Evolutionary conservation across 495 filamentous ascomycete species (phyloP), one percentile per base, ranked within the genome.

Genomic region (Penicillium paradoxum): DNA sequence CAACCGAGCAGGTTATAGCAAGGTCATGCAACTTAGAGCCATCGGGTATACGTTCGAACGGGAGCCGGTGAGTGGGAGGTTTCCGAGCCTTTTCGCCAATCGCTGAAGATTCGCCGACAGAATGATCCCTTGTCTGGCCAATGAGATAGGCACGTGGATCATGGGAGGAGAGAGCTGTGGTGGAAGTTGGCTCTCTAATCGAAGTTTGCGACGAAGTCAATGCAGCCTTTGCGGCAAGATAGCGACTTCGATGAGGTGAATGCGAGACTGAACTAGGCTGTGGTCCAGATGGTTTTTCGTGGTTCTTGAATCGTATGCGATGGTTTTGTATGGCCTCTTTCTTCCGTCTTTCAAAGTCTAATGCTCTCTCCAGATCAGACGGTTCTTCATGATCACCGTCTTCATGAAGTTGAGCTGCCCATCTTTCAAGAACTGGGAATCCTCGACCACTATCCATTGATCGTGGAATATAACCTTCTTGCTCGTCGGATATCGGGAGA

Each of bases 321-420:
- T 56, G 53, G 25, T 49, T 51, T 37, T 62, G 51, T 11, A 70
- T 73, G 13, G 67, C 73, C 17, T 70, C 67, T 54, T 60, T 68
- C 55, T 76, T 75, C n/a, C 72, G 61, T 6, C 45, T 55, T 44
- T 75, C 73, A 38, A 75, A 75, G 18, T 75, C 73, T 13, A 75
- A 58, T 10, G 72, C 72, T 25, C 54, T 57, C 44, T 73, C 70
- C 3, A 74, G 29, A 19, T 67, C 68, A 6, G 62, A 40, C 2
- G 55, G 54, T 1, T 46, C 48, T 15, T 40, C 49, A 2, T 51
- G 2, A 10, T 51, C 52, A 17, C 64, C 56, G 6, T 48, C 60
- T 37, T 58, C 53, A 15, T 71, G 67, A n/a, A 74, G 57, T 21
- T 53, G 64, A 18, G 69, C 56, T 0, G 72, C 69, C 72, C 71